Conservation (phyloP, 2,329 filamentous ascomycete species). For the Leptographium lundbergii region DNA sequence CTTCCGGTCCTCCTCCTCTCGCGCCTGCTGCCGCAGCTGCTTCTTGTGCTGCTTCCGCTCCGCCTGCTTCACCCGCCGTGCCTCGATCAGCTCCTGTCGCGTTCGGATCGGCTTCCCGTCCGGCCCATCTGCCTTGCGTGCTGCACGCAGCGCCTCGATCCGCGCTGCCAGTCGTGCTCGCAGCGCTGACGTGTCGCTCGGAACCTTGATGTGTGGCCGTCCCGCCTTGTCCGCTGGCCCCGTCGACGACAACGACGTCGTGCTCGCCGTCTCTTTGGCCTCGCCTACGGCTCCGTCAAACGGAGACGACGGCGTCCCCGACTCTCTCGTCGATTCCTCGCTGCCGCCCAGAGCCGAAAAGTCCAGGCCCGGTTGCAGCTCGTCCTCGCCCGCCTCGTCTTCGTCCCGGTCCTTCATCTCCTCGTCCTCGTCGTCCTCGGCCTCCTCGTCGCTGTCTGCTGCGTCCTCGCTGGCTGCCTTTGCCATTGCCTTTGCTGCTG, state of each 20-base stretch:
- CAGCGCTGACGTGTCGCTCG: constrained; percentile 60
- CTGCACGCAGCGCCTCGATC: constrained; percentile 73
- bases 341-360: constrained; percentile 30
- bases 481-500: background rate
- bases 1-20: constrained; percentile 62
- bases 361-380: constrained; percentile 29
- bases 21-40: constrained; percentile 63
- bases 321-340: constrained; percentile 28
- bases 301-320: constrained; percentile 39
- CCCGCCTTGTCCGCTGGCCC: constrained; percentile 43
- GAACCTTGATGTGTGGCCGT: constrained; percentile 50
- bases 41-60: constrained; percentile 83
- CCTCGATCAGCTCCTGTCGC: constrained; percentile 83
- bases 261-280: constrained; percentile 35
- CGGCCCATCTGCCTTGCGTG: constrained; percentile 62
- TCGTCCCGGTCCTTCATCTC: constrained; percentile 22
- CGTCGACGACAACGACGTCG: constrained; percentile 53
- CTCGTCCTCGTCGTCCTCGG: constrained; percentile 38
- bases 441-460: constrained; percentile 16
- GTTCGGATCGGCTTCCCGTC: constrained; percentile 66
- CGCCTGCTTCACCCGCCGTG: constrained; percentile 74
- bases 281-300: constrained; percentile 36
- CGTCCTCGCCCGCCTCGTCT: constrained; percentile 46
- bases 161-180: constrained; percentile 67
- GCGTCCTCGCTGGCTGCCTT: constrained; percentile 6